Conservation (phyloP, 139 green algal genomes). For the Coccomyxa sp. region DNA sequence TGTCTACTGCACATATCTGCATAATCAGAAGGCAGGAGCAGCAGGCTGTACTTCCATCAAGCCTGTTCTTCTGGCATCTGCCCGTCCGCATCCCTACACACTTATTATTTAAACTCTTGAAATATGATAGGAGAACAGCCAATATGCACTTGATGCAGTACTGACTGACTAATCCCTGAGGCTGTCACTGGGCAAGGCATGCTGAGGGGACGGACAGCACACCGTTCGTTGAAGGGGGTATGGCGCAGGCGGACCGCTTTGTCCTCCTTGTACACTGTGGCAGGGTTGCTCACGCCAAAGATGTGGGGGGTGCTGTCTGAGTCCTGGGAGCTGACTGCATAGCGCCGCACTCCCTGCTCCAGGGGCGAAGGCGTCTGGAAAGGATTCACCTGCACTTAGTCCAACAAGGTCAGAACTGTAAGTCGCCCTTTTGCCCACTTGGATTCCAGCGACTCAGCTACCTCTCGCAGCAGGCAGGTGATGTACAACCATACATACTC, state of each 20-base stretch:
- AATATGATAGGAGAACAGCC: no score
- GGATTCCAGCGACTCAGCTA: neutral
- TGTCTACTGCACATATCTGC: no score
- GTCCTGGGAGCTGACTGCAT: neutral
- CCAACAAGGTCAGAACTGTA: neutral
- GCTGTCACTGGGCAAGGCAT: no score
- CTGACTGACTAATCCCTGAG: no score
- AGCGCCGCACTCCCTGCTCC: neutral
- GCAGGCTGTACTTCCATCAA: no score
- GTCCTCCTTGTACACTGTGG: conserved; percentile 9
- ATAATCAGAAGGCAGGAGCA: no score
- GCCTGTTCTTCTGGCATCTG: no score
- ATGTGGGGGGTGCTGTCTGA: conserved; percentile 2
- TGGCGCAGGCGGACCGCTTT: conserved; percentile 2
- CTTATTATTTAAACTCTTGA: no score
- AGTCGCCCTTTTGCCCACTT: neutral
- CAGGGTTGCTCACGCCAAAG: conserved; percentile 10
- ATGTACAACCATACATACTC: neutral
- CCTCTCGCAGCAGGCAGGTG: neutral
- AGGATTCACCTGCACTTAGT: neutral
- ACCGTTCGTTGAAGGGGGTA: conserved; percentile 12
- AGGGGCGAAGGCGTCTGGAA: neutral
- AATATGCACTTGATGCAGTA: no score
- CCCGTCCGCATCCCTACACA: no score
- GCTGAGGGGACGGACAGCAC: neutral